Evolutionary conservation across 2,329 filamentous ascomycete genomes (phyloP).

Genomic region (Colletotrichum sp.): DNA sequence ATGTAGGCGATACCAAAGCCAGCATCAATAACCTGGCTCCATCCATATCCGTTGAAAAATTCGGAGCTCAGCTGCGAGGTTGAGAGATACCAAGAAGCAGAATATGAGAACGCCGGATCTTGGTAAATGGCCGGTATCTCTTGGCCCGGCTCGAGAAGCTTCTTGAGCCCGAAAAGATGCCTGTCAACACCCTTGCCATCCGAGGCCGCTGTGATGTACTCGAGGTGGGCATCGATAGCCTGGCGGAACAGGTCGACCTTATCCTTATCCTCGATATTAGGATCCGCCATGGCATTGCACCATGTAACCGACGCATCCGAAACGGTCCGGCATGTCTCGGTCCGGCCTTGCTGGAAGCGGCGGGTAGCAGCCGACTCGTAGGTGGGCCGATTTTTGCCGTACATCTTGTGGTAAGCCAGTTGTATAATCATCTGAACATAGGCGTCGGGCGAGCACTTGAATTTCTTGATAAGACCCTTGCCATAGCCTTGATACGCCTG

Average conservation of each 20-base stretch:
- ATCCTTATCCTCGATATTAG: slow-evolving; percentile 64
- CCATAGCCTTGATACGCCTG: slow-evolving; percentile 98
- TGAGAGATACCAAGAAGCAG: slow-evolving; percentile 86
- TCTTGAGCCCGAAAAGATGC: slow-evolving; percentile 97
- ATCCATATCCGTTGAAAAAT: slow-evolving; percentile 99
- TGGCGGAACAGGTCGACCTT: slow-evolving; percentile 79
- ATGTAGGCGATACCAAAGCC: slow-evolving; percentile 99
- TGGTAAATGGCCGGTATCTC: slow-evolving; percentile 82
- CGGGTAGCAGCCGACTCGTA: slow-evolving; percentile 97
- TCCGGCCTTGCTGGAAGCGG: slow-evolving; percentile 94
- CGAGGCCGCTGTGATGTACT: slow-evolving; percentile 88
- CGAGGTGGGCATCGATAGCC: slow-evolving; percentile 80
- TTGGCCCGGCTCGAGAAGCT: slow-evolving; percentile 81
- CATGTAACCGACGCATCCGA: slow-evolving; percentile 91
- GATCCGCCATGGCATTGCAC: slow-evolving; percentile 84
- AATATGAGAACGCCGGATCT: slow-evolving; percentile 87
- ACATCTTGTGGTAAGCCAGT: slow-evolving; percentile 98
- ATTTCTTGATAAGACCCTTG: slow-evolving; percentile 98
- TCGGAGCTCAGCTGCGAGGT: slow-evolving; percentile 91
- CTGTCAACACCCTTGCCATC: slow-evolving; percentile 95
- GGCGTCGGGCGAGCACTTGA: slow-evolving; percentile 96
- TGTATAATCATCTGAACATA: slow-evolving; percentile 99
- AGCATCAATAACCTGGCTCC: slow-evolving; percentile 95
- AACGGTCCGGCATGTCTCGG: slow-evolving; percentile 92
- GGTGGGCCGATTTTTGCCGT: slow-evolving; percentile 94